Percentiles rank a stretch among this genome's conserved stretches.
Conservation (phyloP, 2,329 filamentous ascomycete species). For the Zasmidium cellare region DNA sequence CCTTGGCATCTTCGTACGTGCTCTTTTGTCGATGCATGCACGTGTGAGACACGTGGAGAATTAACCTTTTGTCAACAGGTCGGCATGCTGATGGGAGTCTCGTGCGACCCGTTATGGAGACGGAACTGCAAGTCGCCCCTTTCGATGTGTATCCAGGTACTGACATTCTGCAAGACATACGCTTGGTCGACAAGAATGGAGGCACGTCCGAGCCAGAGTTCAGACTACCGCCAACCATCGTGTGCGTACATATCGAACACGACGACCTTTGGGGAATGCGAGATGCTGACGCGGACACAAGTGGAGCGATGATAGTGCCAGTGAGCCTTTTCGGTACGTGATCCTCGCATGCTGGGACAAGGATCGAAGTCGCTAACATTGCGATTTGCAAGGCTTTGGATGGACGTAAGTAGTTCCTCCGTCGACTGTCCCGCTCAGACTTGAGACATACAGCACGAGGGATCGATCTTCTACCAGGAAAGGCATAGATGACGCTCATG, state of each 20-base stretch:
- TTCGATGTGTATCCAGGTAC: constrained; percentile 3
- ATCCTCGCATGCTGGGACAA: constrained; percentile 2
- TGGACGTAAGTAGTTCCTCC: constrained; percentile 21
- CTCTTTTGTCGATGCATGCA: neutral
- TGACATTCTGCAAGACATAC: constrained; percentile 39
- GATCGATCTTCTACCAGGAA: neutral
- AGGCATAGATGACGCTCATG: neutral
- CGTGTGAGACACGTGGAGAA: constrained; percentile 4
- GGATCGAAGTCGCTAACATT: neutral
- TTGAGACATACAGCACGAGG: neutral
- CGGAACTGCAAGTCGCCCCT: constrained; percentile 43
- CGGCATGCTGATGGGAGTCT: constrained; percentile 66
- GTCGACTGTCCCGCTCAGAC: neutral
- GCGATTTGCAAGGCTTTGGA: constrained; percentile 14
- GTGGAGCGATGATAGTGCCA: constrained; percentile 74
- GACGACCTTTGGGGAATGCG: constrained; percentile 3
- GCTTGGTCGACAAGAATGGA: constrained; percentile 56
- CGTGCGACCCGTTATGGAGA: constrained; percentile 66
- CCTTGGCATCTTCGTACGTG: constrained; percentile 59
- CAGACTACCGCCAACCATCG: constrained; percentile 67
- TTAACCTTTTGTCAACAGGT: constrained; percentile 46
- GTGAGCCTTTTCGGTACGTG: constrained; percentile 72
- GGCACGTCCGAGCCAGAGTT: constrained; percentile 80
- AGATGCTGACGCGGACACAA: constrained; percentile 24
- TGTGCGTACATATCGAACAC: constrained; percentile 26